Evolutionary conservation across 2,329 filamentous ascomycete genomes (phyloP).

Genomic region (Fusarium scirpi): DNA sequence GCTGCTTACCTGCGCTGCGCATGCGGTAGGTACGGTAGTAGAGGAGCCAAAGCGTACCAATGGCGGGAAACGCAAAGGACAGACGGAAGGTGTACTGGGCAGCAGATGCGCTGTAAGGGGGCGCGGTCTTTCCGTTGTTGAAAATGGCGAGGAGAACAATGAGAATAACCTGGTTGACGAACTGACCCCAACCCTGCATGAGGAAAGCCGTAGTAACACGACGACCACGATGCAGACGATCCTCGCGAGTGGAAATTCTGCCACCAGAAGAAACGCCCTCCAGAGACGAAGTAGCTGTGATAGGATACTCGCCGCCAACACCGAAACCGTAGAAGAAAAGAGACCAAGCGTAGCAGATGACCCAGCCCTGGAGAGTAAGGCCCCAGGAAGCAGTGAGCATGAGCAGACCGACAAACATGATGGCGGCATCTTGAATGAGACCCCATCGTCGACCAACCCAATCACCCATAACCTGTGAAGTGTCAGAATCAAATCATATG

Average conservation of each 20-base stretch:
- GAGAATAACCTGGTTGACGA: slow-evolving; percentile 90
- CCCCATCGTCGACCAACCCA: slow-evolving; percentile 94
- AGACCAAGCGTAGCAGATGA: slow-evolving; percentile 96
- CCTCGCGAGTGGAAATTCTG: slow-evolving; percentile 88
- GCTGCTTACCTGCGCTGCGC: slow-evolving; percentile 86
- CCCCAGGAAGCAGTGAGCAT: slow-evolving; percentile 96
- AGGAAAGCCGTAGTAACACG: slow-evolving; percentile 96
- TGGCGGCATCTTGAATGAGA: slow-evolving; percentile 90
- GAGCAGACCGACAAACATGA: slow-evolving; percentile 93
- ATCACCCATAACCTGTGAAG: slow-evolving; percentile 65
- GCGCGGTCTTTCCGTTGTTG: slow-evolving; percentile 78
- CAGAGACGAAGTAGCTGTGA: slow-evolving; percentile 96
- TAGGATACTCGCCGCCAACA: slow-evolving; percentile 91
- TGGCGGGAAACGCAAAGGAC: slow-evolving; percentile 89
- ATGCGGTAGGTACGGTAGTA: slow-evolving; percentile 98
- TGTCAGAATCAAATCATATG: slow-evolving; percentile 26
- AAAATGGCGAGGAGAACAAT: slow-evolving; percentile 90
- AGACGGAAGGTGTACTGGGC: slow-evolving; percentile 93
- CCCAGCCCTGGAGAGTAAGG: slow-evolving; percentile 87
- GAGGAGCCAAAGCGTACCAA: slow-evolving; percentile 92
- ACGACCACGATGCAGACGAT: slow-evolving; percentile 93
- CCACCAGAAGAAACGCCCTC: slow-evolving; percentile 89
- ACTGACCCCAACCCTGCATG: slow-evolving; percentile 99
- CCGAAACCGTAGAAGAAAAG: slow-evolving; percentile 80
- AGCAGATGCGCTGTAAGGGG: slow-evolving; percentile 81